phyloP scores from a whole-genome alignment of 345 rosid genomes.

The Citrus unshiu region DNA sequence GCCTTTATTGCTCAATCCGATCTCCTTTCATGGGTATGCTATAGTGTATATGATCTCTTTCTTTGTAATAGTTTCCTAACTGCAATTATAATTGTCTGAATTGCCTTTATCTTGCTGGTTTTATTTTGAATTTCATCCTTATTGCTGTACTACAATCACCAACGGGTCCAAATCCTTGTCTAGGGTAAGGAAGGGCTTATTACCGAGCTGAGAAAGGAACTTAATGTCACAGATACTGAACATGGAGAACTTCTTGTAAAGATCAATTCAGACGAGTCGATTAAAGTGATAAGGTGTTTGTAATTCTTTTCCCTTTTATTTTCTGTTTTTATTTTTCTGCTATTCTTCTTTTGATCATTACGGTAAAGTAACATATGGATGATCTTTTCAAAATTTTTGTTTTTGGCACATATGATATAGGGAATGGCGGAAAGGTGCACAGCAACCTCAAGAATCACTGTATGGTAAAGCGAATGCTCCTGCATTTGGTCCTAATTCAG shows the following conservation, averaged over 20 bases:
- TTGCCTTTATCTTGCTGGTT: background rate
- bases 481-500: background rate
- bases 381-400: background rate
- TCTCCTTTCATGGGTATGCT: conserved; percentile 34
- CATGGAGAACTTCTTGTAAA: conserved; percentile 29
- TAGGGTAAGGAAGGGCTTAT: conserved; percentile 34
- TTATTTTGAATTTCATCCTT: background rate
- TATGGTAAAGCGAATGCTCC: background rate
- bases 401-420: conserved; percentile 13
- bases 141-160: background rate
- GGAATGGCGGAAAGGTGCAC: conserved; percentile 18
- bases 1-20: conserved; percentile 37
- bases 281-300: conserved; percentile 33
- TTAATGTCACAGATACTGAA: conserved; percentile 29
- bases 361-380: background rate
- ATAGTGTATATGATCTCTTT: background rate
- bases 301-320: background rate
- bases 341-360: background rate
- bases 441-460: conserved; percentile 10
- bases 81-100: background rate
- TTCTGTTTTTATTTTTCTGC: background rate
- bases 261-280: conserved; percentile 21
- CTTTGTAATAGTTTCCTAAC: background rate
- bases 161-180: background rate
- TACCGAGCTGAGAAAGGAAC: conserved; percentile 29